A percentile compares a stretch with the other conserved stretches of the same genome.
phyloP scores from a whole-genome alignment of 305 asterid species.

The Rubia peregrina region DNA sequence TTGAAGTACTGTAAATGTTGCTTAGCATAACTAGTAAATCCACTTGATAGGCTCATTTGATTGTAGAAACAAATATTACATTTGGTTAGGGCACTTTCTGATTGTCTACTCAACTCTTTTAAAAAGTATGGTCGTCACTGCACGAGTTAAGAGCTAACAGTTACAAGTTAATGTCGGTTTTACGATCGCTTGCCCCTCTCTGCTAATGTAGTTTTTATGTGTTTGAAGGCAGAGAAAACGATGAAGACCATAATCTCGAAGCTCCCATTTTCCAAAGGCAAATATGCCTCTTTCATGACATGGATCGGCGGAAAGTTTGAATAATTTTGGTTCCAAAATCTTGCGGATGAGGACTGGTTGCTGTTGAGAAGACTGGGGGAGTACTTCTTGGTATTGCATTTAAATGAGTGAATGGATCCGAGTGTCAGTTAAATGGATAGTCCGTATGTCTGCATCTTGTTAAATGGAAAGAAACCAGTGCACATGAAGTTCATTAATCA shows the following conservation, averaged over 20 bases:
- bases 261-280: slow-evolving; percentile 25
- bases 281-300: slow-evolving; percentile 24
- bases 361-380: not conserved
- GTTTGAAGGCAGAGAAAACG: slow-evolving; percentile 34
- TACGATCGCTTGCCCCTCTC: not conserved
- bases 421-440: slow-evolving; percentile 45
- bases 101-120: not conserved
- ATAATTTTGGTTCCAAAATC: slow-evolving; percentile 45
- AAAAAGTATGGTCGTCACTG: not conserved
- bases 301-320: slow-evolving; percentile 34
- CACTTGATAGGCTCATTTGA: not conserved
- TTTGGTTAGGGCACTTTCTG: not conserved
- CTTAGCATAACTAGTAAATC: not conserved
- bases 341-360: slow-evolving; percentile 48
- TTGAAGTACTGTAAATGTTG: not conserved
- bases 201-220: slow-evolving; percentile 33
- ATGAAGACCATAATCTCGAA: slow-evolving; percentile 31
- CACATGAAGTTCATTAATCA: not conserved
- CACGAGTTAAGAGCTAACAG: slow-evolving; percentile 1
- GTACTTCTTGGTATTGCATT: slow-evolving; percentile 5
- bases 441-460: slow-evolving; percentile 17
- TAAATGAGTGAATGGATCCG: slow-evolving; percentile 38
- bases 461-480: not conserved
- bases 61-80: not conserved
- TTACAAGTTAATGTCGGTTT: not conserved